Percentiles rank a stretch among this genome's conserved stretches.
Conservation (phyloP, 2,329 filamentous ascomycete species). For the Leptographium wingfieldii region DNA sequence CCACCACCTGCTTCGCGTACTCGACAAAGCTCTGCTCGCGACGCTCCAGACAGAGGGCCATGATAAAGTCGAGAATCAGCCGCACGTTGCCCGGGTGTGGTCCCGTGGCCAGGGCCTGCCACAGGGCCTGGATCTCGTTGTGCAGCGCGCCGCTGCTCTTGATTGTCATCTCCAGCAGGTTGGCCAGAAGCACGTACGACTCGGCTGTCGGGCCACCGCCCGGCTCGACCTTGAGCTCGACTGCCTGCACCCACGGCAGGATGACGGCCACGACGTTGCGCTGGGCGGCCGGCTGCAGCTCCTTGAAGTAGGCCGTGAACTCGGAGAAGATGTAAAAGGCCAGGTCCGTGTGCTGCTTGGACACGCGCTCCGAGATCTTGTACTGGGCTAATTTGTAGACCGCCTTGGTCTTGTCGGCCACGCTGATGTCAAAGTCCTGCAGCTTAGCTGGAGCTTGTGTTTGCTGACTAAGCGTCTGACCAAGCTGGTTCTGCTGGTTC, state of each 20-base stretch:
- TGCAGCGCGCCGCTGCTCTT: slow-evolving; percentile 78
- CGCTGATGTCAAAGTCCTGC: slow-evolving; percentile 95
- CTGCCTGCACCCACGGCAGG: slow-evolving; percentile 88
- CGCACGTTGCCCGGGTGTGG: slow-evolving; percentile 90
- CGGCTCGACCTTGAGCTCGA: slow-evolving; percentile 83
- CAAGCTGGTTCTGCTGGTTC: slow-evolving; percentile 19
- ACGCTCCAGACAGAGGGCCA: slow-evolving; percentile 80
- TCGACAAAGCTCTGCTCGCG: slow-evolving; percentile 97
- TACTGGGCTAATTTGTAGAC: slow-evolving; percentile 98
- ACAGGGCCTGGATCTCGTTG: slow-evolving; percentile 93
- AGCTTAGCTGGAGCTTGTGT: slow-evolving; percentile 51
- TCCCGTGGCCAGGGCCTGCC: slow-evolving; percentile 90
- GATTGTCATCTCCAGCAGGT: slow-evolving; percentile 92
- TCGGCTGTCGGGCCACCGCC: slow-evolving; percentile 81
- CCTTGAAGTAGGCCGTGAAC: slow-evolving; percentile 87
- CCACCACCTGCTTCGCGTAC: slow-evolving; percentile 95
- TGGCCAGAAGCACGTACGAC: slow-evolving; percentile 90
- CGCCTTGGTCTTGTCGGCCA: slow-evolving; percentile 94
- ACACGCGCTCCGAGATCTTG: slow-evolving; percentile 82
- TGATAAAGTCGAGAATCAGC: slow-evolving; percentile 90
- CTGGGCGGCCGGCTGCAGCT: slow-evolving; percentile 68
- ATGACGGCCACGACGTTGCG: slow-evolving; percentile 90
- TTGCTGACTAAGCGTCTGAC: slow-evolving; percentile 32
- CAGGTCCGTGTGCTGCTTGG: slow-evolving; percentile 76
- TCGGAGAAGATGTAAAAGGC: slow-evolving; percentile 94